A percentile compares a stretch with the other conserved stretches of the same genome.
These are phyloP conservation scores for Schoenoplectus triqueter DNA, from an alignment of 202 grass and related monocot genomes.

Conservation along the genomic window DNA sequence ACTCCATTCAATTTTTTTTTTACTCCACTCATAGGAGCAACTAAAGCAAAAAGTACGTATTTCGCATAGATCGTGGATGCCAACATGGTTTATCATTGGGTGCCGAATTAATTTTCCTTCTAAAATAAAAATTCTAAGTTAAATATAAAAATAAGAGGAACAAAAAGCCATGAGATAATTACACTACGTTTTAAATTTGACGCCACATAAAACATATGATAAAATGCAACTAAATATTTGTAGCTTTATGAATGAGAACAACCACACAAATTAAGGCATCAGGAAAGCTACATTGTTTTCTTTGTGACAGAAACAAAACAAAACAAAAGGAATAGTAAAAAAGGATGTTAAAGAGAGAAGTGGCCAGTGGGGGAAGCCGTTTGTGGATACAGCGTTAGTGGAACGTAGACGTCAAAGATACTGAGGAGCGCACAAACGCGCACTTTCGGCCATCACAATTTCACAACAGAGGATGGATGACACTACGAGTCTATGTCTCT, in stretches of 20 bases:
- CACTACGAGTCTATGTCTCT: too few species aligned
- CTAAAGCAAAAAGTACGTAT: not conserved
- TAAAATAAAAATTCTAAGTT: not conserved
- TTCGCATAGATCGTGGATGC: not conserved
- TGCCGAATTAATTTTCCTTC: not conserved
- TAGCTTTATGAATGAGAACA: not conserved
- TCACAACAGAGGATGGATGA: not conserved
- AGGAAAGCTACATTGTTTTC: not conserved
- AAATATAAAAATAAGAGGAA: not conserved
- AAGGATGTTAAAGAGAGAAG: not conserved
- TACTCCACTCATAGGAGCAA: not conserved
- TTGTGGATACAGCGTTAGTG: conserved; percentile 27
- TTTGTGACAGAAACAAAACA: not conserved
- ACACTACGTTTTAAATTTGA: too few species aligned
- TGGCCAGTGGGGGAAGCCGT: conserved; percentile 17
- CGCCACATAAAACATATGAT: not conserved
- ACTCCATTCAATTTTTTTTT: too few species aligned
- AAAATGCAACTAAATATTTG: not conserved
- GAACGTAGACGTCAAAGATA: conserved; percentile 33
- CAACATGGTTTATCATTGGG: not conserved
- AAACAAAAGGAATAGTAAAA: not conserved
- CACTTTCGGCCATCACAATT: conserved; percentile 27
- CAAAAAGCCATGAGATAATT: not conserved
- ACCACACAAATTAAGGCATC: not conserved
- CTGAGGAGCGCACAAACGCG: conserved; percentile 22